Conservation (phyloP, 345 rosid genomes). For the Populus euphratica region DNA sequence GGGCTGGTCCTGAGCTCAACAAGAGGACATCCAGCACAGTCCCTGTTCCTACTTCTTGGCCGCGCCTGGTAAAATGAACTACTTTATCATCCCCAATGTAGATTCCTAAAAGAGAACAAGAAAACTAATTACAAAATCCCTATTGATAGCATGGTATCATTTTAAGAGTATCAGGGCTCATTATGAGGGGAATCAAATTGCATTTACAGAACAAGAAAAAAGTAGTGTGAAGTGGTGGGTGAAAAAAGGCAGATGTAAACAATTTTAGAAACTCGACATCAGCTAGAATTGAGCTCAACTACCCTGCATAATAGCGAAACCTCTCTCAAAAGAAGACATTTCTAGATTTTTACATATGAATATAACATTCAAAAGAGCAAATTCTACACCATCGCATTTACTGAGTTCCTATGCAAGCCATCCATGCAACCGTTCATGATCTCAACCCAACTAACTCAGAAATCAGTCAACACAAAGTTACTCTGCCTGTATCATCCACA, state of each 20-base stretch:
- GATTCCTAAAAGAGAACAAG: slow-evolving; percentile 44
- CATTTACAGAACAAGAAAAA: not conserved
- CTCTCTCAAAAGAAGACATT: not conserved
- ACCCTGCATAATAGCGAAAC: not conserved
- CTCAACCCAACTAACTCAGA: not conserved
- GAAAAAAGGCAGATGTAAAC: too few relatives aligned
- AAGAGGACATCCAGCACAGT: slow-evolving; percentile 67
- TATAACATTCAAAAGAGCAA: not conserved
- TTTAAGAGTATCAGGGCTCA: not conserved
- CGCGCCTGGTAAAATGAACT: slow-evolving; percentile 81
- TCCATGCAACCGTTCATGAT: not conserved
- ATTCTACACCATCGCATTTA: not conserved
- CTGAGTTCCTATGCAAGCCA: not conserved
- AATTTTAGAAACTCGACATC: not conserved
- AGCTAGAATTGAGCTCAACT: not conserved
- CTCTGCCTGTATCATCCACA: not conserved
- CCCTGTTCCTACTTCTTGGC: slow-evolving; percentile 92
- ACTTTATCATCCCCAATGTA: slow-evolving; percentile 78
- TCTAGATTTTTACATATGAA: not conserved
- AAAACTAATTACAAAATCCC: not conserved
- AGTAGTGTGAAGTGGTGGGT: too few relatives aligned
- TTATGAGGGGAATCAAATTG: not conserved
- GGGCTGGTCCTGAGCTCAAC: slow-evolving; percentile 69
- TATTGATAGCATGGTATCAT: too few relatives aligned
- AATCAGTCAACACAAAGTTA: not conserved